phyloP scores from a whole-genome alignment of 2,329 filamentous ascomycete species.

The Trichoderma oligosporum region DNA sequence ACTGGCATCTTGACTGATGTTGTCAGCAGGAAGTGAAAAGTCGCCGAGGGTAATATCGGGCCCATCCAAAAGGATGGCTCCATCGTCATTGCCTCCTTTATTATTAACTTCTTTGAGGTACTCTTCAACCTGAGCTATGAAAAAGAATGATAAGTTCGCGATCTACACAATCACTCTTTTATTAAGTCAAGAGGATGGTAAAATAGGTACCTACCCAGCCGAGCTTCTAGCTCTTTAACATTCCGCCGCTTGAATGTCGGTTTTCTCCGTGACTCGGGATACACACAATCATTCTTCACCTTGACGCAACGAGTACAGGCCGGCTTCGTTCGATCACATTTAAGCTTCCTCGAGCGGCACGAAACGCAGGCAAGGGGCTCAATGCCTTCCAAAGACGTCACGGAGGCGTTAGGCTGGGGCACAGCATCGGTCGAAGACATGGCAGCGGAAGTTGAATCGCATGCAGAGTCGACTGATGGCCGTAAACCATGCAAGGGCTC shows the following conservation, averaged over 20 bases:
- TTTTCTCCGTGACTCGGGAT: slow-evolving; percentile 85
- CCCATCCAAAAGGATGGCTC: slow-evolving; percentile 13
- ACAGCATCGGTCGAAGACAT: slow-evolving; percentile 17
- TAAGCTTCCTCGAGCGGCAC: slow-evolving; percentile 79
- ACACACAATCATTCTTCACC: slow-evolving; percentile 73
- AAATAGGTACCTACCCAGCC: slow-evolving; percentile 71
- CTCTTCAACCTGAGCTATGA: slow-evolving; percentile 73
- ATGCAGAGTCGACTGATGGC: not conserved
- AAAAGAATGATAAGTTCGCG: not conserved
- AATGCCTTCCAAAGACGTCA: slow-evolving; percentile 20
- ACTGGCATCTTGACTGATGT: slow-evolving; percentile 19
- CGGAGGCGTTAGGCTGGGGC: slow-evolving; percentile 9
- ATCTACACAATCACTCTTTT: not conserved
- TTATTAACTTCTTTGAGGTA: slow-evolving; percentile 65
- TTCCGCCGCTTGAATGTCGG: slow-evolving; percentile 84
- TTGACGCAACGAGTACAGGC: slow-evolving; percentile 76
- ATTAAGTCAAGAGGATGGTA: too few species aligned
- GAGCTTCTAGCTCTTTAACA: slow-evolving; percentile 83
- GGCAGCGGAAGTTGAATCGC: not conserved
- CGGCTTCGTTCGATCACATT: slow-evolving; percentile 78
- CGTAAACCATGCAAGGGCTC: not conserved
- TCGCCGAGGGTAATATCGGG: slow-evolving; percentile 14
- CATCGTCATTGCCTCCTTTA: slow-evolving; percentile 24
- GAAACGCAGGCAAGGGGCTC: slow-evolving; percentile 72
- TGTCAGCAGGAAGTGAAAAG: slow-evolving; percentile 19